These are phyloP conservation scores for Linum usitatissimum DNA, from an alignment of 345 rosid genomes.

Conservation along the genomic window DNA sequence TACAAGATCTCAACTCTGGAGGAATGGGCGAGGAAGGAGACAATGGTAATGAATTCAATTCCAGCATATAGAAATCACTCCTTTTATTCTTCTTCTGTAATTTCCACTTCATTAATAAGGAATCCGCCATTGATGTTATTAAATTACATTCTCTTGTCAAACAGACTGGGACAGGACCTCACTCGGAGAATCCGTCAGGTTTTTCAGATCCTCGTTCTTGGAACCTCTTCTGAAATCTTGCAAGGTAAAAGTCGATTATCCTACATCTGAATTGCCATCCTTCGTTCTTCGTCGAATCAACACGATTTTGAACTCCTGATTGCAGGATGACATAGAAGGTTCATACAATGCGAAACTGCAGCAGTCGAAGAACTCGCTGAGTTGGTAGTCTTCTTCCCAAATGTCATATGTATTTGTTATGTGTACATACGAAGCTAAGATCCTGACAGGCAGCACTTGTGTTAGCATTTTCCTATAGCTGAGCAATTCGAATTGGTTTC, in stretches of 20 bases:
- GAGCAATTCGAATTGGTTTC: too few species aligned
- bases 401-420: too few species aligned
- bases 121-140: constrained; percentile 3
- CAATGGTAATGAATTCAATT: constrained; percentile 27
- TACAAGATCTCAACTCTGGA: constrained; percentile 69
- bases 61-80: neutral
- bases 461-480: too few species aligned
- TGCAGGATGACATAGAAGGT: constrained; percentile 7
- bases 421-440: too few species aligned
- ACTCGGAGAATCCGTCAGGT: constrained; percentile 55
- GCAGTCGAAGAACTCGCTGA: constrained; percentile 5
- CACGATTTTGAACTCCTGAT: neutral
- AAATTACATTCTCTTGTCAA: constrained; percentile 5
- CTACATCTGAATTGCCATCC: neutral
- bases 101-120: too few species aligned
- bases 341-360: constrained; percentile 3
- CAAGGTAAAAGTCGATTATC: constrained; percentile 42
- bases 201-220: constrained; percentile 77
- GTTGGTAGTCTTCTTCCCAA: too few species aligned
- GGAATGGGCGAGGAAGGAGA: constrained; percentile 31
- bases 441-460: too few species aligned
- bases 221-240: constrained; percentile 76
- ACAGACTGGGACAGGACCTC: constrained; percentile 65
- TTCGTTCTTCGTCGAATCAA: neutral
- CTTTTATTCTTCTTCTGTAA: too few species aligned